These are phyloP conservation scores for Fagus crenata DNA, from an alignment of 306 rosid genomes.

Conservation along the genomic window DNA sequence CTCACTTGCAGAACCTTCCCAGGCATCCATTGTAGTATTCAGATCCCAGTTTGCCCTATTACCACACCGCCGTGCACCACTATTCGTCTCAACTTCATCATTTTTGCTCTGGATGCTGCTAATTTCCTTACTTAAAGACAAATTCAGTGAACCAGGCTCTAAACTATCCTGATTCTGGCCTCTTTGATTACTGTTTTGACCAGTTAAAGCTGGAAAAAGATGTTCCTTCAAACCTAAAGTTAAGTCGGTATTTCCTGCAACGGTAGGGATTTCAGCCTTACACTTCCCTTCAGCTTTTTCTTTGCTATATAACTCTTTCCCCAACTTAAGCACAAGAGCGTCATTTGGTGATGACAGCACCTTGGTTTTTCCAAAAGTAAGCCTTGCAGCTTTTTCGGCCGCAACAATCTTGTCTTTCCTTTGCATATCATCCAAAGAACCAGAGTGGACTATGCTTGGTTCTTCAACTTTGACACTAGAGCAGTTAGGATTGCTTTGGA, in stretches of 20 bases:
- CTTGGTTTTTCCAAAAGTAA: conserved; percentile 40
- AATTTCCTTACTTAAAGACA: conserved; percentile 64
- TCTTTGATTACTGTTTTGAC: conserved; percentile 26
- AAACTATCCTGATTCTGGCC: conserved; percentile 30
- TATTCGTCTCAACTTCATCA: conserved; percentile 31
- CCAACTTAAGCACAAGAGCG: conserved; percentile 40
- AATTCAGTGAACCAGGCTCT: conserved; percentile 51
- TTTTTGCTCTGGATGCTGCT: conserved; percentile 33
- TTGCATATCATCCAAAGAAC: conserved; percentile 39
- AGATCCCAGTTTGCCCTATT: conserved; percentile 95
- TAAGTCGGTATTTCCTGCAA: conserved; percentile 42
- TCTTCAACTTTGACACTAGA: conserved; percentile 49
- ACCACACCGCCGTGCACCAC: conserved; percentile 35
- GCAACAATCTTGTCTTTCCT: conserved; percentile 38
- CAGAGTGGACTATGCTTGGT: conserved; percentile 25
- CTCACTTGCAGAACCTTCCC: conserved; percentile 63
- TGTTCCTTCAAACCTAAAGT: conserved; percentile 52
- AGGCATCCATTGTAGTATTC: conserved; percentile 91
- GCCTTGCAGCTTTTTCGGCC: conserved; percentile 32
- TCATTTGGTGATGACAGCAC: conserved; percentile 48
- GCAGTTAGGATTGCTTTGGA: conserved; percentile 32
- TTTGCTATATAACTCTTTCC: conserved; percentile 36
- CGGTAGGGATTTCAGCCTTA: conserved; percentile 40
- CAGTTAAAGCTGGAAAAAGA: conserved; percentile 36
- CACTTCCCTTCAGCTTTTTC: conserved; percentile 35